Conservation (phyloP, 176 grass and related monocot species). For the bread wheat (Triticum aestivum) region IWGSC_CS_RefSeq_v2.1 NC_057797.1:628066022-628066521, state of each 20-base stretch:
- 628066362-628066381: no score
- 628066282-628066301: no score
- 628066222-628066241: neutral
- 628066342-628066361: no score
- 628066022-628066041: neutral
- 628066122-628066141: neutral
- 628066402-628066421: neutral
- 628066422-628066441: neutral
- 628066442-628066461: neutral
- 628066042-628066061: neutral
- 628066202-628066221: neutral
- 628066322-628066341: no score
- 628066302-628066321: no score
- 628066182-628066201: neutral
- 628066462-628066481: neutral
- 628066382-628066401: no score
- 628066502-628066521: neutral
- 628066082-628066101: neutral
- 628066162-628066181: neutral
- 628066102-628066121: neutral
- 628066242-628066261: no score
- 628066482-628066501: neutral
- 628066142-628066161: neutral
- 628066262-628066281: no score
- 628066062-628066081: neutral